Base-by-base conservation (phyloP, 208 protist species). In the Leishmania mexicana region DNA sequence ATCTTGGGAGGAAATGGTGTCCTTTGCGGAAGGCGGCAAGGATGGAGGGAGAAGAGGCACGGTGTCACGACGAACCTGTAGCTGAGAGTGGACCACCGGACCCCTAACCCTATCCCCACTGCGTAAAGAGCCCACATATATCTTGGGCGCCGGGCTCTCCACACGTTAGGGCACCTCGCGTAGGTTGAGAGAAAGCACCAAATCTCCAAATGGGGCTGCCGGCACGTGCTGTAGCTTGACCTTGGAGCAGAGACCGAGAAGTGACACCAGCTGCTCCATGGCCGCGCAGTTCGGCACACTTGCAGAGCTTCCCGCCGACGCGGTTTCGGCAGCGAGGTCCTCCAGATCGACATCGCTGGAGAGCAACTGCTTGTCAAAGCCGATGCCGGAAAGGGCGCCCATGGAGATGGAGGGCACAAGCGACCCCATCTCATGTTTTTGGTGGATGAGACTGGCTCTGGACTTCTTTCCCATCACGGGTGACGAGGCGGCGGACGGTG, bases 161-260 rank as follows among this genome's bases (percentile, higher is more conserved):
- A 15, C 17, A 31, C 1, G 60, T 62, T 51, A 60, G 7, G 77
- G 35, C 2, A 53, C 47, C 21, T 86, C 83, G 10, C 77, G 76
- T 24, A 86, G 79, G 53, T 86, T 86, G n/a, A 86, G 78, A 19
- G 78, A 75, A 10, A 86, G 72, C 11, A 86, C 83, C 64, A 86
- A 65, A 57, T 86, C 83, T 1, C 83, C 83, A 77, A 86, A 86
- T 47, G 83, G 83, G 51, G 78, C 74, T 8, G 83, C 74, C 1
- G 58, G 51, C 38, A 83, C 79, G 68, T 83, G 78, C 62, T 83
- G 83, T 45, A 86, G 67, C 58, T 83, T 86, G 40, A 79, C 78
- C 38, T 64, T 75, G n/a, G 83, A 82, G 67, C 83, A 86, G 49
- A 86, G 68, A 24, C 74, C 83, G 3, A 86, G 83, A 51, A 86